These are phyloP conservation scores for Hexamita inflata DNA, from an alignment of 208 protist genomes.

Conservation along the genomic window DNA sequence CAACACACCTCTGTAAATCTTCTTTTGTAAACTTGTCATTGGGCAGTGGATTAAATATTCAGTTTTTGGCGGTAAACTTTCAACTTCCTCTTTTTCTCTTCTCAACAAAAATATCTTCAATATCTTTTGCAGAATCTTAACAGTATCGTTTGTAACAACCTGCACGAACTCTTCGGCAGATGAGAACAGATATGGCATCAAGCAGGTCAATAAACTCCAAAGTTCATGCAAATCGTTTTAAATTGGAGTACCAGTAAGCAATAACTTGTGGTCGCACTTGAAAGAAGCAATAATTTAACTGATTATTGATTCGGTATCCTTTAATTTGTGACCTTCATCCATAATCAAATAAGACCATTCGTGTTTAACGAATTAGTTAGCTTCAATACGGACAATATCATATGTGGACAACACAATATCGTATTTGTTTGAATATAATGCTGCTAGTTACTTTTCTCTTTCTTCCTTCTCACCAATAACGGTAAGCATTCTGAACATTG, in stretches of 20 bases:
- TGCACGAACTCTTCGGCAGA: constrained; percentile 8
- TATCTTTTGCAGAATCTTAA: not conserved
- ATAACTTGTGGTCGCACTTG: constrained; percentile 54
- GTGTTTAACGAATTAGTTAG: constrained; percentile 61
- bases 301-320: constrained; percentile 19
- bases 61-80: not conserved
- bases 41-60: constrained; percentile 22
- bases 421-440: not conserved
- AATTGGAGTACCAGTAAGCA: constrained; percentile 83
- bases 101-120: constrained; percentile 19
- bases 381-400: constrained; percentile 76
- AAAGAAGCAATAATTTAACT: not conserved
- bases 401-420: constrained; percentile 86
- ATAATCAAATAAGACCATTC: constrained; percentile 39
- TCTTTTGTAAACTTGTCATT: constrained; percentile 9
- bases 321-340: constrained; percentile 34
- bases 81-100: constrained; percentile 24
- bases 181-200: constrained; percentile 63
- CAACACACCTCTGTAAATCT: not conserved
- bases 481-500: constrained; percentile 65
- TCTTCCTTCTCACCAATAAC: constrained; percentile 78
- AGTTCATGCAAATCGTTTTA: constrained; percentile 94
- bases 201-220: constrained; percentile 88
- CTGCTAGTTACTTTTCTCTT: constrained; percentile 49
- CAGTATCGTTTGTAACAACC: no score